Conservation (phyloP, 176 grass and related monocot genomes). For the Cymbopogon citratus region DNA sequence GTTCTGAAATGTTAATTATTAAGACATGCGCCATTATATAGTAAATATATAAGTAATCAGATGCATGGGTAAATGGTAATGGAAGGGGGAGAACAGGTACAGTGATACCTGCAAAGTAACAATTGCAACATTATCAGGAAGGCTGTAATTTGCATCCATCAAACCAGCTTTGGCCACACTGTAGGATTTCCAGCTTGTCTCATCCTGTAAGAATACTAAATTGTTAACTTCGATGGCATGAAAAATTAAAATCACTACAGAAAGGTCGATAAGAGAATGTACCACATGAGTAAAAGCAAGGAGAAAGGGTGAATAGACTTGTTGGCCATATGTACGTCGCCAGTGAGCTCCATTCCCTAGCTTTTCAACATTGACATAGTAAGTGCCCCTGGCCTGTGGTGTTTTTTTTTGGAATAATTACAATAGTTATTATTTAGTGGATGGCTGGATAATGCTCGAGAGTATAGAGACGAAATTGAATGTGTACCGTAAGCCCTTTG, state of each 20-base stretch:
- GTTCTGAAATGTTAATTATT: constrained; percentile 48
- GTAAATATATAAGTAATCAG: background rate
- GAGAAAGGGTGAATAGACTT: constrained; percentile 90
- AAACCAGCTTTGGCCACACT: constrained; percentile 36
- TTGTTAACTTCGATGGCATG: constrained; percentile 5
- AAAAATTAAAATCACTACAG: no score
- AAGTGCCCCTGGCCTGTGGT: constrained; percentile 55
- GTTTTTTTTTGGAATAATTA: background rate
- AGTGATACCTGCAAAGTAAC: constrained; percentile 74
- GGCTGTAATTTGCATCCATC: constrained; percentile 67
- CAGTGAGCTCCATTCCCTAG: constrained; percentile 70
- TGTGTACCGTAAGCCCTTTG: constrained; percentile 65
- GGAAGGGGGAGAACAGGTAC: background rate
- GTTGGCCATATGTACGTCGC: constrained; percentile 69
- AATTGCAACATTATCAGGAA: constrained; percentile 84
- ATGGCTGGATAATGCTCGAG: background rate
- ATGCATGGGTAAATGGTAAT: background rate
- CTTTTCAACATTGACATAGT: constrained; percentile 67
- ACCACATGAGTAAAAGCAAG: constrained; percentile 81
- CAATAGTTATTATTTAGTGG: background rate
- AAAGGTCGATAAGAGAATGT: background rate
- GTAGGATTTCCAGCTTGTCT: constrained; percentile 59
- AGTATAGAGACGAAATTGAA: background rate
- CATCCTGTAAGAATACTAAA: constrained; percentile 40
- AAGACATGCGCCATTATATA: background rate